Evolutionary conservation across 208 protist species (phyloP).

Genomic region (Leishmania arabica): DNA sequence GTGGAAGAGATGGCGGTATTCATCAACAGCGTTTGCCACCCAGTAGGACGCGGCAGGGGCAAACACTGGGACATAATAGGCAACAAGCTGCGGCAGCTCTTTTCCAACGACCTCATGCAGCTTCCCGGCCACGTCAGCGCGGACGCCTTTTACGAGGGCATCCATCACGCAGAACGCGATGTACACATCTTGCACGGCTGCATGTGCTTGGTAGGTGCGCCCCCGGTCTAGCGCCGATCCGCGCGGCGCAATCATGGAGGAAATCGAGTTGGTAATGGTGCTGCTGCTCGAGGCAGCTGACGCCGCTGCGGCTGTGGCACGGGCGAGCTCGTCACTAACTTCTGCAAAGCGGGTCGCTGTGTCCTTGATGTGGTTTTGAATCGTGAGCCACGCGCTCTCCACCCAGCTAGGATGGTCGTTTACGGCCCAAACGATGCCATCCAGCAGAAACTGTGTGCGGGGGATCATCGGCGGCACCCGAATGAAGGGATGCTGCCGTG

Average conservation of each 20-base stretch:
- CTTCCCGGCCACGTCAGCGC: constrained; percentile 15
- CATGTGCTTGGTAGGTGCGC: constrained; percentile 57
- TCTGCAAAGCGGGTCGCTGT: constrained; percentile 48
- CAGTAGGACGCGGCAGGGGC: constrained; percentile 19
- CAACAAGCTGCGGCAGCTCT: constrained; percentile 64
- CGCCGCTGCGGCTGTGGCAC: constrained; percentile 14
- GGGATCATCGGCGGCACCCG: constrained; percentile 53
- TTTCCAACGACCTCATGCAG: constrained; percentile 33
- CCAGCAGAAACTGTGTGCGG: constrained; percentile 74
- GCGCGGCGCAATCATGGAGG: constrained; percentile 13
- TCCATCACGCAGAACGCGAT: constrained; percentile 74
- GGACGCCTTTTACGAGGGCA: constrained; percentile 52
- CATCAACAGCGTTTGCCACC: constrained; percentile 51
- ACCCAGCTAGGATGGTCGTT: constrained; percentile 61
- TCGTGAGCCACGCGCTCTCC: constrained; percentile 55
- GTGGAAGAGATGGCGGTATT: constrained; percentile 56
- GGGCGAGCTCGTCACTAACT: constrained; percentile 31
- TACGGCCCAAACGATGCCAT: constrained; percentile 75
- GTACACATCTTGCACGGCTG: constrained; percentile 75
- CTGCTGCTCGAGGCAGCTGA: background rate
- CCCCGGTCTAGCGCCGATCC: constrained; percentile 37
- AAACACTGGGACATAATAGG: constrained; percentile 58
- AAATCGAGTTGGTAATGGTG: constrained; percentile 4
- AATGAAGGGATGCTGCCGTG: constrained; percentile 35
- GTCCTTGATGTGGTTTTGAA: constrained; percentile 68